phyloP scores from a whole-genome alignment of 805 yeast species.

The Debaryomyces prosopidis region DNA sequence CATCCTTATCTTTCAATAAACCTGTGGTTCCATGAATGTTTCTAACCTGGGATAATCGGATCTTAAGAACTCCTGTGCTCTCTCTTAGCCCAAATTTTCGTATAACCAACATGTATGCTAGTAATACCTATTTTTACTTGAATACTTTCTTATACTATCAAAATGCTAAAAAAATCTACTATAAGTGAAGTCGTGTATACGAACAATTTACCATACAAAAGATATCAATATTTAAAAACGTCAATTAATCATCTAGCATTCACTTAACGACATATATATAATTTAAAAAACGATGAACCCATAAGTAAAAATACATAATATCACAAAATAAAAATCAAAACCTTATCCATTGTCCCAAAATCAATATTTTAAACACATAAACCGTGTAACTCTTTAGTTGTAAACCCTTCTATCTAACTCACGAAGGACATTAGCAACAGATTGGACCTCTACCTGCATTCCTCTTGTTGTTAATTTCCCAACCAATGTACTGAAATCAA shows the following conservation, averaged over 20 bases:
- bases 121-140: too few species aligned
- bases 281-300: not conserved
- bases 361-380: not conserved
- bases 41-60: not conserved
- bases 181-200: too few species aligned
- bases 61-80: not conserved
- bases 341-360: too few species aligned
- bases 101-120: not conserved
- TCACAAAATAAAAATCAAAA: too few species aligned
- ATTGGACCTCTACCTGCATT: slow-evolving; percentile 88
- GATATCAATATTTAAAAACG: too few species aligned
- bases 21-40: not conserved
- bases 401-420: slow-evolving; percentile 73
- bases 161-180: too few species aligned
- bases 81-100: not conserved
- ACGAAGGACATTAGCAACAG: slow-evolving; percentile 80
- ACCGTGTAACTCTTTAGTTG: slow-evolving; percentile 24
- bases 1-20: not conserved
- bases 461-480: slow-evolving; percentile 78
- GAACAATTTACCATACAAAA: too few species aligned
- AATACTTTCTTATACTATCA: too few species aligned
- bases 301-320: not conserved
- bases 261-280: too few species aligned
- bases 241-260: too few species aligned
- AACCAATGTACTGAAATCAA: slow-evolving; percentile 72